phyloP scores from a whole-genome alignment of 1,284 basidiomycete genomes.

The Boletus mariae region DNA sequence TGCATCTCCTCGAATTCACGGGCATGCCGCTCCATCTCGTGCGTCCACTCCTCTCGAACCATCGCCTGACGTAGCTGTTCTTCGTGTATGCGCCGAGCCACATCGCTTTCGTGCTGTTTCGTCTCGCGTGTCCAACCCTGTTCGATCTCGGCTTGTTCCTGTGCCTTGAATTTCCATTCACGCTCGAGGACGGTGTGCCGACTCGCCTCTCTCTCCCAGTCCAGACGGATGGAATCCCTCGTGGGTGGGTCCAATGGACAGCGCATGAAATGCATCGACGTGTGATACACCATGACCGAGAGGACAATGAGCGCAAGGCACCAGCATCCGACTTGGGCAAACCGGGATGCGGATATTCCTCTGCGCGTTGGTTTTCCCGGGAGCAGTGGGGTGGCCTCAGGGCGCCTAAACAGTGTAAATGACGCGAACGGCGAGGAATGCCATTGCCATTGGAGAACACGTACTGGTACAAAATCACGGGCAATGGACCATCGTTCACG shows the following conservation, averaged over 20 bases:
- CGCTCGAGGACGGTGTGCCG: conserved; percentile 1
- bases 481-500: not conserved
- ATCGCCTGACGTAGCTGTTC: conserved; percentile 15
- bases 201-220: not conserved
- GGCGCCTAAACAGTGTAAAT: not conserved
- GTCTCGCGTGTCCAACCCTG: conserved; percentile 12
- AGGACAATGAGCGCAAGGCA: not conserved
- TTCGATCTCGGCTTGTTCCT: not conserved
- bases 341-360: not conserved
- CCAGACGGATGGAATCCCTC: not conserved
- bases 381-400: not conserved
- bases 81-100: conserved; percentile 7
- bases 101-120: conserved; percentile 16
- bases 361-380: not conserved
- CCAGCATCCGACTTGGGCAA: not conserved
- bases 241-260: conserved; percentile 15
- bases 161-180: not conserved
- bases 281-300: not conserved
- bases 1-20: too few relatives aligned
- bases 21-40: too few relatives aligned
- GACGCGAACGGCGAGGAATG: not conserved
- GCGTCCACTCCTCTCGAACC: not conserved
- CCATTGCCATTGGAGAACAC: not conserved
- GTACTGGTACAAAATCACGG: not conserved
- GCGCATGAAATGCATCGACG: conserved; percentile 3